Evolutionary conservation across 257 asterid genomes (phyloP), one percentile per base, ranked within the genome.

Genomic region (Leonotis leonurus): DNA sequence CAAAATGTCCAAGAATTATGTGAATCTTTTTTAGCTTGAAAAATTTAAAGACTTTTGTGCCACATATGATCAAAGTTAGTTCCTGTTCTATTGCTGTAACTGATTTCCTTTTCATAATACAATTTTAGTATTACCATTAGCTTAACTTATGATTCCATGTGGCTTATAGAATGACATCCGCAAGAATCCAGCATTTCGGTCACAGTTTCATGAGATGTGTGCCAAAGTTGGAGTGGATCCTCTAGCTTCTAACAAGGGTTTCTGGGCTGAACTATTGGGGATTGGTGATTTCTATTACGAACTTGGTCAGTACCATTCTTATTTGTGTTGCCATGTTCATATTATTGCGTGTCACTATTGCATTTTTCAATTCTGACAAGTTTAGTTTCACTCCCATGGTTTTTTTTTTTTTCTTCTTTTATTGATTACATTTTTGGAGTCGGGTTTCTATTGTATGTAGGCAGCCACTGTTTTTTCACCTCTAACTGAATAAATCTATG

Each of bases 181-280:
- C 68, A 89, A 89, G 85, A 89, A 93, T 51, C 99, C 99, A 29
- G 88, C 95, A 48, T 93, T 93, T 71, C 79, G 99, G 32, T 77
- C 99, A 11, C 99, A 93, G 72, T 93, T 93, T 54, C 99, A 93
- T 48, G 99, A 93, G 89, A 93, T 93, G 99, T 89, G 99, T 78
- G 92, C 99, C 62, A 93, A 93, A 74, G 94, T 93, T 8, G 99
- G 99, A 69, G 99, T 93, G 43, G 99, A 93, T 71, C 99, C 99
- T 16, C 80, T 93, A 70, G 99, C 99, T 64, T 93, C 99, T 4
- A 93, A 93, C 72, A 93, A 93, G 67, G 99, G 99, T 62, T 89
- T 93, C 77, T 93, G 99, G 99, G 99, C 97, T 18, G 99, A 93
- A 82, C 70, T 93, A 17, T 70, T 93, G 75, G 97, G 99, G 62